Conservation (phyloP, 352 stramenopile species). For the Globisporangium cystogenes region DNA sequence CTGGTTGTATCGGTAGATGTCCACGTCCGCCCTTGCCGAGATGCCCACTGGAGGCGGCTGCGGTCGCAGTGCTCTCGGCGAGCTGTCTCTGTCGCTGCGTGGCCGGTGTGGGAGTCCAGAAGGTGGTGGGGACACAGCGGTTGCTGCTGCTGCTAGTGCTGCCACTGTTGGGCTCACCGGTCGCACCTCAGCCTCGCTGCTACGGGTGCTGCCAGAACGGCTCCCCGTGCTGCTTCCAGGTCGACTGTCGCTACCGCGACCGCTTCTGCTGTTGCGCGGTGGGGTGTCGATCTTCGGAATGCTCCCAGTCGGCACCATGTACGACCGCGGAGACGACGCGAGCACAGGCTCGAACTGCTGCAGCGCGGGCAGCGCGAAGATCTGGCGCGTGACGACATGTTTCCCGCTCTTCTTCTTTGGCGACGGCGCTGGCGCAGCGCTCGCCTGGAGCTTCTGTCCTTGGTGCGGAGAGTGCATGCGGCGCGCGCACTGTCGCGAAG, state of each 20-base stretch:
- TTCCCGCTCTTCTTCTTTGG: conserved; percentile 31
- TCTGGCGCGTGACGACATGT: conserved; percentile 26
- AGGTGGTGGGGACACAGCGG: neutral
- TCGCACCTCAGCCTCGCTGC: neutral
- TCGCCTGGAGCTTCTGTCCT: neutral
- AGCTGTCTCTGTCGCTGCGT: conserved; percentile 17
- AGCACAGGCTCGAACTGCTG: conserved; percentile 65
- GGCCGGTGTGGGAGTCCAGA: conserved; percentile 4
- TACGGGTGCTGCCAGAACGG: neutral
- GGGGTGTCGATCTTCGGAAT: conserved; percentile 12
- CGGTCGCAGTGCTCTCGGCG: conserved; percentile 22
- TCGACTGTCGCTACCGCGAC: neutral
- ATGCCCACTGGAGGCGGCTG: conserved; percentile 33
- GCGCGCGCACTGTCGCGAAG: too few relatives aligned
- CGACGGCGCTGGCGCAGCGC: conserved; percentile 10
- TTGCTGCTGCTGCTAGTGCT: neutral
- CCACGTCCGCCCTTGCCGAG: conserved; percentile 38
- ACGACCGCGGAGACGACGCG: conserved; percentile 23
- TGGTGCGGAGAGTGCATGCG: neutral
- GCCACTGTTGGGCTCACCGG: neutral
- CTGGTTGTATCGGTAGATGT: conserved; percentile 64
- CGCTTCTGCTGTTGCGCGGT: conserved; percentile 2
- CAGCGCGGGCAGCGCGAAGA: conserved; percentile 51
- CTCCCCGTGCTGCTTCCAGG: neutral
- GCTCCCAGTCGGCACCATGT: conserved; percentile 15